Percentiles rank a stretch among this genome's conserved stretches.
These are phyloP conservation scores for Leccinum broughii DNA, from an alignment of 768 basidiomycete genomes.

Conservation along the genomic window DNA sequence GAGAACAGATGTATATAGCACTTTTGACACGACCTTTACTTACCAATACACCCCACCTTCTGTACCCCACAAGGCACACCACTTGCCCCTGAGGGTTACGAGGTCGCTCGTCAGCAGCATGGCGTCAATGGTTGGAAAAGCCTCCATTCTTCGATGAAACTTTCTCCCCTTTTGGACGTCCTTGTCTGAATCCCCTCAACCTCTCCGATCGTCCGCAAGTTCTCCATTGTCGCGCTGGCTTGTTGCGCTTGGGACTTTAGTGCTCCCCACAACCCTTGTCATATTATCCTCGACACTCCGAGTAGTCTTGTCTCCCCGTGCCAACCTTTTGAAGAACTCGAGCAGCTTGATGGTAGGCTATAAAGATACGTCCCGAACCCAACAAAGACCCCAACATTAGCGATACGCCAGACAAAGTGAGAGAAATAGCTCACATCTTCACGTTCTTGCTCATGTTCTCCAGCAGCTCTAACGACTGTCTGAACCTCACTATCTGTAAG, in stretches of 20 bases:
- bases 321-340: slow-evolving; percentile 32
- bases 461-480: slow-evolving; percentile 31
- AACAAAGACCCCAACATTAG: background rate
- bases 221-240: slow-evolving; percentile 23
- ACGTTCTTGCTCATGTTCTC: slow-evolving; percentile 21
- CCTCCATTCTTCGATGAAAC: too few species aligned
- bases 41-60: too few species aligned
- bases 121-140: too few species aligned
- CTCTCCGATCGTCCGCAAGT: slow-evolving; percentile 24
- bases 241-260: background rate
- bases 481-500: slow-evolving; percentile 35
- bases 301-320: slow-evolving; percentile 15
- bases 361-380: too few species aligned
- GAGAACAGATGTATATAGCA: too few species aligned
- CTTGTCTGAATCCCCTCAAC: slow-evolving; percentile 9
- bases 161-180: too few species aligned
- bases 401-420: background rate
- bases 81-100: too few species aligned
- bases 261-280: slow-evolving; percentile 14
- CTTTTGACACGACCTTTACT: too few species aligned
- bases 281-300: background rate
- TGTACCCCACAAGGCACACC: too few species aligned
- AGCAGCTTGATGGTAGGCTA: slow-evolving; percentile 38
- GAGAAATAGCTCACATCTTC: slow-evolving; percentile 31
- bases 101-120: too few species aligned